Evolutionary conservation across 2,329 filamentous ascomycete genomes (phyloP).

Genomic region (Aspergillus sp.): DNA sequence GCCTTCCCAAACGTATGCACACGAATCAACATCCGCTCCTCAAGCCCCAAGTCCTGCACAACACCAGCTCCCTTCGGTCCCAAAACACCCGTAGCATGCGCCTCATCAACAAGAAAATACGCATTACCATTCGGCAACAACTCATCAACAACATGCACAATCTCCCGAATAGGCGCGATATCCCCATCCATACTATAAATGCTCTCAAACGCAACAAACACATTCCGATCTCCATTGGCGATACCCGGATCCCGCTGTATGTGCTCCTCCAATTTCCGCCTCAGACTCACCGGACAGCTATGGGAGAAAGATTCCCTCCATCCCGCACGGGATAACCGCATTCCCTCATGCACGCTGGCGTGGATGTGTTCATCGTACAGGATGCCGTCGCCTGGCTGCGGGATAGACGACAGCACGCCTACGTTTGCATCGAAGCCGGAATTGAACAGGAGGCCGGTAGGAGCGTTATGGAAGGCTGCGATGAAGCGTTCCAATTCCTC

Average conservation of each 20-base stretch:
- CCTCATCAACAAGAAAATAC: slow-evolving; percentile 52
- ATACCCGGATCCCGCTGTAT: slow-evolving; percentile 28
- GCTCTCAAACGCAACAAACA: slow-evolving; percentile 64
- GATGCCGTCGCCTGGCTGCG: slow-evolving; percentile 56
- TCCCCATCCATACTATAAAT: slow-evolving; percentile 84
- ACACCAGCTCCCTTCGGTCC: slow-evolving; percentile 45
- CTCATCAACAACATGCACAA: slow-evolving; percentile 53
- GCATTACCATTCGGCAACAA: slow-evolving; percentile 52
- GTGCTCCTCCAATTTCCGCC: slow-evolving; percentile 28
- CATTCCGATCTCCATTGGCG: slow-evolving; percentile 38
- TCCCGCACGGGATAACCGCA: slow-evolving; percentile 56
- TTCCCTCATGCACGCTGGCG: slow-evolving; percentile 71
- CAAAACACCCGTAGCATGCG: slow-evolving; percentile 48
- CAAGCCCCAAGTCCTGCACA: slow-evolving; percentile 44
- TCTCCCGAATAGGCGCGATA: slow-evolving; percentile 55
- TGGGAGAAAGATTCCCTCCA: slow-evolving; percentile 42
- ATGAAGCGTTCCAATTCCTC: slow-evolving; percentile 54
- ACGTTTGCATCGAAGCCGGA: slow-evolving; percentile 63
- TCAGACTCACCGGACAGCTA: slow-evolving; percentile 37
- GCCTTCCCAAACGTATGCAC: slow-evolving; percentile 52
- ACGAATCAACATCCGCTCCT: slow-evolving; percentile 44
- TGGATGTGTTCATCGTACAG: slow-evolving; percentile 71
- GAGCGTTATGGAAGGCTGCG: slow-evolving; percentile 54
- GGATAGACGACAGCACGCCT: slow-evolving; percentile 55
- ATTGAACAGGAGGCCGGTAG: slow-evolving; percentile 54